Evolutionary conservation across 164 flowering plant species (phyloP).

Genomic region (Vitis labrusca): DNA sequence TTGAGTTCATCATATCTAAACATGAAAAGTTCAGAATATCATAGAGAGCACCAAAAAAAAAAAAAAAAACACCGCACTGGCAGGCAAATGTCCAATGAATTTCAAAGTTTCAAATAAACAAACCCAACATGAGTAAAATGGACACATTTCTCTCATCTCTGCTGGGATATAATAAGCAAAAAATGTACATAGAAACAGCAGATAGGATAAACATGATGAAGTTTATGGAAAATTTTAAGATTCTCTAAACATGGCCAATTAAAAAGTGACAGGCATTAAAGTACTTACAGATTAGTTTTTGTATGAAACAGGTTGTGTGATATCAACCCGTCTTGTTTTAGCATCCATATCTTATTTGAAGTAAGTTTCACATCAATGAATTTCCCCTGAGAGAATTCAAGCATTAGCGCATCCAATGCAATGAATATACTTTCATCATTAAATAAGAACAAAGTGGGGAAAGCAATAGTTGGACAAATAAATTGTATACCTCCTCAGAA

Average conservation of each 20-base stretch:
- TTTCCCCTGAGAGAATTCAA: constrained; percentile 45
- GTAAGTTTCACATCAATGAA: constrained; percentile 66
- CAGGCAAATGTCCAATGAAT: no score
- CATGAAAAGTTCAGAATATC: no score
- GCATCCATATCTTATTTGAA: constrained; percentile 69
- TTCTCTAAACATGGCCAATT: not conserved
- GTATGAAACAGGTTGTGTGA: constrained; percentile 32
- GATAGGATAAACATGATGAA: not conserved
- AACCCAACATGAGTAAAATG: no score
- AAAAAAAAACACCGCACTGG: no score
- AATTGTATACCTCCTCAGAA: constrained; percentile 48
- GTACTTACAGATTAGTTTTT: constrained; percentile 42
- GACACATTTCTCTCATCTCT: no score
- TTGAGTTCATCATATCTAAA: no score
- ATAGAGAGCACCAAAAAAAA: no score
- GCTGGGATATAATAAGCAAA: not conserved
- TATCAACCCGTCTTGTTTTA: constrained; percentile 64
- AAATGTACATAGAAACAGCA: not conserved
- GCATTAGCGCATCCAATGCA: constrained; percentile 3
- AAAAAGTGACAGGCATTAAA: not conserved
- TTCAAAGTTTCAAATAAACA: no score
- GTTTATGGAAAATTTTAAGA: not conserved
- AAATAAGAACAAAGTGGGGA: not conserved
- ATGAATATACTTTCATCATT: not conserved
- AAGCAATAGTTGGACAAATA: not conserved